Conservation (phyloP, 495 filamentous ascomycete genomes). For the Talaromyces proteolyticus region DNA sequence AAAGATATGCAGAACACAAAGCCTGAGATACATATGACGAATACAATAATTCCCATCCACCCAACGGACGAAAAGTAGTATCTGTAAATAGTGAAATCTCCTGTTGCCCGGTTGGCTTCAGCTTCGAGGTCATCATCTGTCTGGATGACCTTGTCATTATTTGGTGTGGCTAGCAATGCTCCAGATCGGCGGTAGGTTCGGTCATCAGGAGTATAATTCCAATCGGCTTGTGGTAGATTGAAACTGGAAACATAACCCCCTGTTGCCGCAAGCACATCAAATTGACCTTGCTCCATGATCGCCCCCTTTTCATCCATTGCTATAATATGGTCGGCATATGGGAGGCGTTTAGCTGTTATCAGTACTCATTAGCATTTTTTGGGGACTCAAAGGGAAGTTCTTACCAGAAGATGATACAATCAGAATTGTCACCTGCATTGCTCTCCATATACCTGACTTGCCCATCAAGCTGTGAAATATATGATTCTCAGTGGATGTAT, state of each 20-base stretch:
- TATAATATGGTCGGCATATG: constrained; percentile 47
- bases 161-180: constrained; percentile 11
- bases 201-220: constrained; percentile 21
- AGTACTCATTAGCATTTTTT: neutral
- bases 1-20: constrained; percentile 44
- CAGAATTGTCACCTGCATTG: constrained; percentile 42
- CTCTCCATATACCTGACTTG: constrained; percentile 44
- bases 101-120: constrained; percentile 33
- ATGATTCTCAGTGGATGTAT: constrained; percentile 52
- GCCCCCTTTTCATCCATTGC: constrained; percentile 38
- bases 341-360: constrained; percentile 34
- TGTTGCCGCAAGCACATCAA: constrained; percentile 33
- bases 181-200: constrained; percentile 7
- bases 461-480: constrained; percentile 55
- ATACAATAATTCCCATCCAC: constrained; percentile 31
- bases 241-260: constrained; percentile 48
- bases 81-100: constrained; percentile 50
- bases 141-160: constrained; percentile 13
- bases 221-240: constrained; percentile 24
- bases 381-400: neutral
- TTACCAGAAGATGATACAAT: constrained; percentile 43
- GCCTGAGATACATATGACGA: constrained; percentile 33
- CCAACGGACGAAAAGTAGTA: constrained; percentile 55
- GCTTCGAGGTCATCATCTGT: constrained; percentile 18
- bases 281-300: constrained; percentile 46